phyloP scores from a whole-genome alignment of 495 filamentous ascomycete genomes.

The Recurvomyces mirabilis region DNA sequence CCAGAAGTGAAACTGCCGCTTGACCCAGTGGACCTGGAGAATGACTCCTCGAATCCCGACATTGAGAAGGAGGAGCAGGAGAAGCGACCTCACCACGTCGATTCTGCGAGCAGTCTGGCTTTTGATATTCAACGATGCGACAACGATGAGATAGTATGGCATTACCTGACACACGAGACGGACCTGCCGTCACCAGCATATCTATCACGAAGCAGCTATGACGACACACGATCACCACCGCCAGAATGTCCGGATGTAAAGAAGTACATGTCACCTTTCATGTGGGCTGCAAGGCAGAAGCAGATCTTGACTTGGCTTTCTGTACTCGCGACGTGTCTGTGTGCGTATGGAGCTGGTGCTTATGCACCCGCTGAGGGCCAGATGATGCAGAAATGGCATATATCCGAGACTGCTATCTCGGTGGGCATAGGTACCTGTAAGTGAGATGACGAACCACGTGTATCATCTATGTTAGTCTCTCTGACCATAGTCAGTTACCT shows the following conservation, averaged over 20 bases:
- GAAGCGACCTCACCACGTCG: slow-evolving; percentile 4
- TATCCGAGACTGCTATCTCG: slow-evolving; percentile 53
- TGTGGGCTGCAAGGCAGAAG: slow-evolving; percentile 51
- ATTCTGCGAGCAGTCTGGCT: not conserved
- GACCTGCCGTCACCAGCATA: slow-evolving; percentile 47
- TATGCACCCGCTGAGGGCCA: slow-evolving; percentile 57
- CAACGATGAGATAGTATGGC: slow-evolving; percentile 45
- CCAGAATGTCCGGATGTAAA: slow-evolving; percentile 53
- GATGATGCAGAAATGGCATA: slow-evolving; percentile 50
- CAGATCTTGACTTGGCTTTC: slow-evolving; percentile 60
- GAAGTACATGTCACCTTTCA: slow-evolving; percentile 57
- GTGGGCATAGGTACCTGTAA: slow-evolving; percentile 76
- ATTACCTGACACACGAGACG: slow-evolving; percentile 66
- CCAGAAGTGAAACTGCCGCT: slow-evolving; percentile 21
- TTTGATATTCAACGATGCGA: slow-evolving; percentile 1
- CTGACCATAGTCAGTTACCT: too few species aligned
- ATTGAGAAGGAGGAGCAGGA: slow-evolving; percentile 2
- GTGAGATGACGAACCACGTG: too few species aligned
- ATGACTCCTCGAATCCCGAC: slow-evolving; percentile 2
- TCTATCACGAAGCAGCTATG: slow-evolving; percentile 29
- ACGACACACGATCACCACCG: slow-evolving; percentile 17
- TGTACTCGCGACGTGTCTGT: slow-evolving; percentile 62
- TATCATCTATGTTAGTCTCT: too few species aligned
- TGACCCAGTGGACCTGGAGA: slow-evolving; percentile 10
- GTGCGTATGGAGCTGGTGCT: slow-evolving; percentile 72